These are phyloP conservation scores for Penicillium sp. DNA, from an alignment of 2,329 filamentous ascomycete genomes.

Conservation along the genomic window DNA sequence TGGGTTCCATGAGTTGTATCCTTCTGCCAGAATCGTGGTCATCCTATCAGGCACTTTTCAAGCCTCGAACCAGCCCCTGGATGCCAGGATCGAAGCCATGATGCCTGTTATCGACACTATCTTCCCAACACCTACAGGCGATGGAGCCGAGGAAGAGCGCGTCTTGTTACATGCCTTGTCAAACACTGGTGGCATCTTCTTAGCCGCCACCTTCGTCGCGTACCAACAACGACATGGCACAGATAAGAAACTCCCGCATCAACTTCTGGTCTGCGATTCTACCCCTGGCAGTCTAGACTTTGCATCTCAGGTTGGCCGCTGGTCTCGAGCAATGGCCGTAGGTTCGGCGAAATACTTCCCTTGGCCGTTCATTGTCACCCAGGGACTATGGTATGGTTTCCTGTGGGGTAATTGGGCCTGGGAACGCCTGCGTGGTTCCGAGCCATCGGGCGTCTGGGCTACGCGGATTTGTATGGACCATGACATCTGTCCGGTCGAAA, in stretches of 20 bases:
- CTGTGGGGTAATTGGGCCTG: slow-evolving; percentile 39
- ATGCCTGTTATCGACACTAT: slow-evolving; percentile 39
- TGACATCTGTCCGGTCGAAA: slow-evolving; percentile 1
- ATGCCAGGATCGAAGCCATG: slow-evolving; percentile 49
- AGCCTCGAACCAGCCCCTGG: slow-evolving; percentile 47
- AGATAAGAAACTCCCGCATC: slow-evolving; percentile 46
- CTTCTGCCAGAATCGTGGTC: slow-evolving; percentile 52
- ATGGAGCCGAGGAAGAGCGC: slow-evolving; percentile 21
- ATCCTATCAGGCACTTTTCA: slow-evolving; percentile 53
- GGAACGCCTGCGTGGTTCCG: slow-evolving; percentile 12
- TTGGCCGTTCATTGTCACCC: slow-evolving; percentile 52
- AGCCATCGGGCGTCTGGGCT: slow-evolving; percentile 23
- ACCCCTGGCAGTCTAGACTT: slow-evolving; percentile 53
- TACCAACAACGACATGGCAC: slow-evolving; percentile 39
- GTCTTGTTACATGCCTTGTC: slow-evolving; percentile 59
- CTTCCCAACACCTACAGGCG: slow-evolving; percentile 23
- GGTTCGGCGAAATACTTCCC: slow-evolving; percentile 43
- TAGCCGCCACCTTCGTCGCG: slow-evolving; percentile 51
- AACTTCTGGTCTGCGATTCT: slow-evolving; percentile 54
- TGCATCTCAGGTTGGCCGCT: slow-evolving; percentile 41
- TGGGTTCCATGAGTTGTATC: slow-evolving; percentile 54
- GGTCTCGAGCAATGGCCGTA: slow-evolving; percentile 56
- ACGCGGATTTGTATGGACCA: slow-evolving; percentile 18
- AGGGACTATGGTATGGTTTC: slow-evolving; percentile 49
- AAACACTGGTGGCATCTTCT: slow-evolving; percentile 59